Percentiles rank a stretch among this genome's conserved stretches.
These are phyloP conservation scores for Lentinula boryana DNA, from an alignment of 768 basidiomycete genomes.

Conservation along the genomic window DNA sequence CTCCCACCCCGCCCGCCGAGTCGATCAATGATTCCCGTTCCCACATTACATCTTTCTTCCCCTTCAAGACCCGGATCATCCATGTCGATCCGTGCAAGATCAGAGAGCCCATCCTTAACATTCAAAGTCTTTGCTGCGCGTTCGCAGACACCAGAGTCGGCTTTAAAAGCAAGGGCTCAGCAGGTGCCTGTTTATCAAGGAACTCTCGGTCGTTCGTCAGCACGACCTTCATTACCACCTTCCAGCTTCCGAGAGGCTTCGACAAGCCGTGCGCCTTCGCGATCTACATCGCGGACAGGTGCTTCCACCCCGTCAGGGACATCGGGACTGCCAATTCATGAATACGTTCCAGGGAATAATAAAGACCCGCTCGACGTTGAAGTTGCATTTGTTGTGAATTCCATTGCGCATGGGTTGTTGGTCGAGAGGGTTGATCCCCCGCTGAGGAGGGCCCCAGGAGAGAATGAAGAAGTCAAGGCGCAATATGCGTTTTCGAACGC, in stretches of 20 bases:
- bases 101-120: constrained; percentile 45
- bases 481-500: constrained; percentile 78
- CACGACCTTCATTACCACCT: constrained; percentile 48
- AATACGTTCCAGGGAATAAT: constrained; percentile 59
- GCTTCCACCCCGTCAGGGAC: constrained; percentile 53
- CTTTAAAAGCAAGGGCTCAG: constrained; percentile 52
- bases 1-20: constrained; percentile 74
- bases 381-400: constrained; percentile 70
- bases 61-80: constrained; percentile 68
- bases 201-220: constrained; percentile 30
- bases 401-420: constrained; percentile 68
- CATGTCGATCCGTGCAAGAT: constrained; percentile 56
- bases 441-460: constrained; percentile 54
- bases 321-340: constrained; percentile 35
- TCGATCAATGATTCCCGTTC: constrained; percentile 79
- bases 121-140: constrained; percentile 40
- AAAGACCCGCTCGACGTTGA: constrained; percentile 82
- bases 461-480: constrained; percentile 76
- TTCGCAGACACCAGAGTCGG: constrained; percentile 67
- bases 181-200: constrained; percentile 51
- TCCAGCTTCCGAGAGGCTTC: constrained; percentile 70
- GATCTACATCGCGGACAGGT: constrained; percentile 61
- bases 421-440: constrained; percentile 81
- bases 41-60: constrained; percentile 62
- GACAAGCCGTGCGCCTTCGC: constrained; percentile 49